phyloP scores from a whole-genome alignment of 768 basidiomycete genomes.

The Boletus speciosus region DNA sequence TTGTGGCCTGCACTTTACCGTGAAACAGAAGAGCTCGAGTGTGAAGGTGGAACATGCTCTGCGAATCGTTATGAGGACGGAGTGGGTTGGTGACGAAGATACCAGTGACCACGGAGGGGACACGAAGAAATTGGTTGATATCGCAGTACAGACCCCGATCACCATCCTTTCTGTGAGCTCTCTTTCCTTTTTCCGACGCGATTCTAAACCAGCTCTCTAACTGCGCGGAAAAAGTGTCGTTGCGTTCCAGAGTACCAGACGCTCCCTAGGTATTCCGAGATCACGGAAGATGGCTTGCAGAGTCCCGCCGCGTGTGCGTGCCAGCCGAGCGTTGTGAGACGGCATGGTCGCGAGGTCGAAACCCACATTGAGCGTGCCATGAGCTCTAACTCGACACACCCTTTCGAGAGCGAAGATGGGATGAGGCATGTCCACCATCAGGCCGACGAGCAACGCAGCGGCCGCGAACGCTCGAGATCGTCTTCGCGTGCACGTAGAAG shows the following conservation, averaged over 20 bases:
- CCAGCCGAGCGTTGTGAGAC: slow-evolving; percentile 1
- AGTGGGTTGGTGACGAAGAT: slow-evolving; percentile 63
- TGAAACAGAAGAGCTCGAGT: slow-evolving; percentile 61
- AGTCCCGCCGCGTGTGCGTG: slow-evolving; percentile 43
- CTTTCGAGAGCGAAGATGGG: slow-evolving; percentile 20
- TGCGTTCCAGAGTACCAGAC: slow-evolving; percentile 77
- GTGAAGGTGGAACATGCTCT: slow-evolving; percentile 73
- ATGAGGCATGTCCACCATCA: background rate
- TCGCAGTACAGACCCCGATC: slow-evolving; percentile 82
- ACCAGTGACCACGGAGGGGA: slow-evolving; percentile 50
- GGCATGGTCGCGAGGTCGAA: slow-evolving; percentile 1
- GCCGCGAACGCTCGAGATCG: background rate
- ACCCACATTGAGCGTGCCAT: slow-evolving; percentile 26
- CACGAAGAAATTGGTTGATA: slow-evolving; percentile 79
- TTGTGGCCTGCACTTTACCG: slow-evolving; percentile 65
- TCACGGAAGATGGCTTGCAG: slow-evolving; percentile 13
- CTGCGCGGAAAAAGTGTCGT: slow-evolving; percentile 53
- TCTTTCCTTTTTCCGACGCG: too few species aligned
- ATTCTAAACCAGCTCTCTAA: background rate
- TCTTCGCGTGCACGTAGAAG: background rate
- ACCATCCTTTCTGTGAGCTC: slow-evolving; percentile 80
- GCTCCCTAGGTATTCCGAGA: slow-evolving; percentile 70
- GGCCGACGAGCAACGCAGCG: background rate
- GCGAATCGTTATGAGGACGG: slow-evolving; percentile 79
- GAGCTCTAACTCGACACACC: slow-evolving; percentile 30